Base-by-base conservation (phyloP, 2,329 filamentous ascomycete genomes). In the Monosporascus sp. region DNA sequence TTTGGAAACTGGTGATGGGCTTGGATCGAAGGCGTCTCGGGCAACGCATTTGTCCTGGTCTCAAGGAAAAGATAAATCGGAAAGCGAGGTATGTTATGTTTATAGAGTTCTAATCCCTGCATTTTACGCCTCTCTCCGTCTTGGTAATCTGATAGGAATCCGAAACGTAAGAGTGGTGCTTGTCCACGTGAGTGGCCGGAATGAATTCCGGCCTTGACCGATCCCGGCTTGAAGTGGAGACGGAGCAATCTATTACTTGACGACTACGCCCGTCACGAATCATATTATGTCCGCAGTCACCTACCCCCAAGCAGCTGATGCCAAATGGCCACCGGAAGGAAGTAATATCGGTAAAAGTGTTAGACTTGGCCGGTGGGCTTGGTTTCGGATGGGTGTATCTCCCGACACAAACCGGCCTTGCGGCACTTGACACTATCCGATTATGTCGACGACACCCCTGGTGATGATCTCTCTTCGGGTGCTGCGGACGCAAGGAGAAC, bases 161-260 rank as follows among this genome's bases (percentile, higher is more conserved):
- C 31, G 31, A 34, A 34, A 34, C 9, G 11, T 14, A 34, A 34
- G 3, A 34, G 9, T 11, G 11, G 11, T 34, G 42, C 14, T 24
- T n/a, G 36, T 15, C 53, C 55, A 54, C 54, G 59, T 59, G 54
- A 50, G 55, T 49, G 60, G 58, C 60, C 58, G 60, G 58, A 62
- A 59, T 54, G 2, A 53, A 50, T 62, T 59, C 60, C 58, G 60
- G 58, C 60, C 58, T 55, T 49, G 50, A 53, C 55, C 58, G 60
- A 51, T 42, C 52, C 54, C 58, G 58, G 54, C 36, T 51, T 52
- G 49, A 49, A 48, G 48, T 48, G 48, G 17, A 49, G 25, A 39
- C 47, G 46, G 20, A 39, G 44, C 20, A 37, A 48, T 49, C 46
- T 39, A 44, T 46, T 34, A 49, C 20, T 18, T 15, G 51, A 24